Conservation (phyloP, 2,329 filamentous ascomycete species). For the Diplodia corticola region DNA sequence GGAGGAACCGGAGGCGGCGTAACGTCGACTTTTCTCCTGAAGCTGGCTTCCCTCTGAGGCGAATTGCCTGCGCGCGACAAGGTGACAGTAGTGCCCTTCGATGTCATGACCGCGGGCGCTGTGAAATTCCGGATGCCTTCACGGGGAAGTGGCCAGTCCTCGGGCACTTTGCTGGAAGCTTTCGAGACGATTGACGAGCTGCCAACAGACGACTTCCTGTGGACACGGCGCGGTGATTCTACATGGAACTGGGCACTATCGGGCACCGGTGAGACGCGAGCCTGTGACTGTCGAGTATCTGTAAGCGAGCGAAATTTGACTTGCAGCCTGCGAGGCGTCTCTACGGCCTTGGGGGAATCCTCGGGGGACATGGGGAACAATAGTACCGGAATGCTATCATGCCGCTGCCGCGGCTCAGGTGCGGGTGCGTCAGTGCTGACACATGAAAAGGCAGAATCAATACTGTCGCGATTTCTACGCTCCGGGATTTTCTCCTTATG, state of each 20-base stretch:
- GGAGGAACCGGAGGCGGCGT: slow-evolving; percentile 2
- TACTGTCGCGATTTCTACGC: slow-evolving; percentile 36
- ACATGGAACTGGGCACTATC: not conserved
- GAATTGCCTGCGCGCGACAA: not conserved
- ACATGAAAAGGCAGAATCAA: slow-evolving; percentile 28
- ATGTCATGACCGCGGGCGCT: slow-evolving; percentile 12
- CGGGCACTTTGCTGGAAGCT: not conserved
- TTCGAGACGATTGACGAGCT: not conserved
- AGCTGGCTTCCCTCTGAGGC: not conserved
- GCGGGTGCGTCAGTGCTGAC: slow-evolving; percentile 1
- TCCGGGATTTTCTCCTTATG: slow-evolving; percentile 53
- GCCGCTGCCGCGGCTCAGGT: not conserved
- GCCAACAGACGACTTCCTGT: not conserved
- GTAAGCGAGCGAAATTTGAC: slow-evolving; percentile 19
- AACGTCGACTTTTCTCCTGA: not conserved
- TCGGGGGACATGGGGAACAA: slow-evolving; percentile 2
- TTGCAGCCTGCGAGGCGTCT: slow-evolving; percentile 5
- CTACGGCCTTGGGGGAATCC: slow-evolving; percentile 3
- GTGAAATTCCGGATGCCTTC: slow-evolving; percentile 15
- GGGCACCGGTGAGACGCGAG: not conserved
- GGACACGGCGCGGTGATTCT: not conserved
- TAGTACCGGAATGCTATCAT: slow-evolving; percentile 20
- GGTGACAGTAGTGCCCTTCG: slow-evolving; percentile 5
- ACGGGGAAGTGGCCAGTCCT: slow-evolving; percentile 3
- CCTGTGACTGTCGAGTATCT: slow-evolving; percentile 12